These are phyloP conservation scores for Anisodus acutangulus DNA, from an alignment of 257 asterid genomes.

Conservation along the genomic window DNA sequence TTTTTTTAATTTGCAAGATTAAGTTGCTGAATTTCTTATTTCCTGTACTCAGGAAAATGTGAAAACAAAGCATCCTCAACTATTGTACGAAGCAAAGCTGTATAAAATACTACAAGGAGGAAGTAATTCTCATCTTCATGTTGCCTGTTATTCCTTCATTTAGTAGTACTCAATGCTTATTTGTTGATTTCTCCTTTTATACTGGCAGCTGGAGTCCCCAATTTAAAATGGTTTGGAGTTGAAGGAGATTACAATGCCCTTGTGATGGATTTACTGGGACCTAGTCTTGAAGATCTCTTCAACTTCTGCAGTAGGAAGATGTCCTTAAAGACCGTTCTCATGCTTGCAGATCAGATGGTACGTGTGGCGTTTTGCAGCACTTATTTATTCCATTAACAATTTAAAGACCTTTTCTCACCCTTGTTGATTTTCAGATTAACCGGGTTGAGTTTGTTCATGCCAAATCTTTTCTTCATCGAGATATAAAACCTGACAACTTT, in stretches of 20 bases:
- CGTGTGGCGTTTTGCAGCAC: not conserved
- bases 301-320: slow-evolving; percentile 70
- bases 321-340: slow-evolving; percentile 73
- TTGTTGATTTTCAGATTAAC: slow-evolving; percentile 47
- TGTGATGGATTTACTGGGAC: slow-evolving; percentile 76
- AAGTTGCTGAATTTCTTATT: slow-evolving; percentile 6
- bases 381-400: slow-evolving; percentile 4
- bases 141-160: slow-evolving; percentile 29
- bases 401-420: not conserved
- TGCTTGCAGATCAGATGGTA: slow-evolving; percentile 87
- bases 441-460: slow-evolving; percentile 66
- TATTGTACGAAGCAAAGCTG: slow-evolving; percentile 66
- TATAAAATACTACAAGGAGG: slow-evolving; percentile 73
- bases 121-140: slow-evolving; percentile 49
- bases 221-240: slow-evolving; percentile 67
- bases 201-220: slow-evolving; percentile 65
- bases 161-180: not conserved
- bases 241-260: slow-evolving; percentile 78
- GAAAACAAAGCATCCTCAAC: slow-evolving; percentile 70
- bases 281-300: slow-evolving; percentile 78
- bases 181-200: slow-evolving; percentile 20
- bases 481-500: slow-evolving; percentile 77
- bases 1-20: slow-evolving; percentile 27
- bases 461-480: slow-evolving; percentile 64
- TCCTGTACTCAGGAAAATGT: slow-evolving; percentile 57